Evolutionary conservation across 352 stramenopile genomes (phyloP).

Genomic region (Phytopythium delawarense): DNA sequence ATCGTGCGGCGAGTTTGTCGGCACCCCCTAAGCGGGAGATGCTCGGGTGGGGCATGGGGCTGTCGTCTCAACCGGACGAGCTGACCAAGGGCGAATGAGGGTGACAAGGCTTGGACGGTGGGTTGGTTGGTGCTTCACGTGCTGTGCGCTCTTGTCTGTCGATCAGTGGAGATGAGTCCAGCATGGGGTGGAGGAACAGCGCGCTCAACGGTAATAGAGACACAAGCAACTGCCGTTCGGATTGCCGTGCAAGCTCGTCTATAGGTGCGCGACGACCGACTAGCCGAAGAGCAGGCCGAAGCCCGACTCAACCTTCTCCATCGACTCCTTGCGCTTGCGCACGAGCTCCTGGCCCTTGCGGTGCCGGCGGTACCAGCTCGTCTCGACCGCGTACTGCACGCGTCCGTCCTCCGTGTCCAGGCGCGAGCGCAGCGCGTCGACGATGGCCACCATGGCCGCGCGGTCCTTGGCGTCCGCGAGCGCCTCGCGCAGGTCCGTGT

Average conservation of each 20-base stretch:
- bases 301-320: slow-evolving; percentile 53
- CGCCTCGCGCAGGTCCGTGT: slow-evolving; percentile 65
- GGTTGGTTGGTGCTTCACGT: not conserved
- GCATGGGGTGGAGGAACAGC: too few relatives aligned
- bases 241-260: not conserved
- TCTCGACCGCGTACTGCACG: slow-evolving; percentile 46
- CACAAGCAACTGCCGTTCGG: not conserved
- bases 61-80: slow-evolving; percentile 17
- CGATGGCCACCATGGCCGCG: slow-evolving; percentile 50
- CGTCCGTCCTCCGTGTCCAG: slow-evolving; percentile 22
- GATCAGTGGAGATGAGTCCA: not conserved
- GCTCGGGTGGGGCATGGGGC: slow-evolving; percentile 80
- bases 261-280: not conserved
- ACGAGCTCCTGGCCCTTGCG: slow-evolving; percentile 66
- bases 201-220: not conserved
- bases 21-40: slow-evolving; percentile 42
- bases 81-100: not conserved
- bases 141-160: not conserved
- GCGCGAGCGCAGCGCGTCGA: slow-evolving; percentile 45
- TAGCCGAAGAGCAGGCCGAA: slow-evolving; percentile 47
- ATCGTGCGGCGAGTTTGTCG: not conserved
- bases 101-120: not conserved
- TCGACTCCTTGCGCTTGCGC: slow-evolving; percentile 41
- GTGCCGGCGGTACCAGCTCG: slow-evolving; percentile 83
- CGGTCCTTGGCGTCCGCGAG: slow-evolving; percentile 56